A percentile compares a stretch with the other conserved stretches of the same genome.
Conservation (phyloP, 805 yeast genomes). For the Spathaspora arborariae region DNA sequence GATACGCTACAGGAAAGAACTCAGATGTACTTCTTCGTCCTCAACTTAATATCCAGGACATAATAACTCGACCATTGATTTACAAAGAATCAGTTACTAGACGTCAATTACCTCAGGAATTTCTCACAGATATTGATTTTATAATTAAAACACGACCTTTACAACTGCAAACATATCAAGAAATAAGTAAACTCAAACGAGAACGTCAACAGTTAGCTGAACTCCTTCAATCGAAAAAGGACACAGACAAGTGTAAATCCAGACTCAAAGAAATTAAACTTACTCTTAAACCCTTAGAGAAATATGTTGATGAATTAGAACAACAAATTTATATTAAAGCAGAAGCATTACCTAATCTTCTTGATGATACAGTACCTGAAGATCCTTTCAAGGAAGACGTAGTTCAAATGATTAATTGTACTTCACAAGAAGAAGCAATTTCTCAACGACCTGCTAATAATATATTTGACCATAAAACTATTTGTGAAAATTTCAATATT, state of each 20-base stretch:
- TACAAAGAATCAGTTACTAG: constrained; percentile 27
- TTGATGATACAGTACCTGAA: constrained; percentile 46
- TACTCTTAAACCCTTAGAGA: constrained; percentile 24
- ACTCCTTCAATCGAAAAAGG: constrained; percentile 12
- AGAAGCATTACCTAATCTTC: constrained; percentile 59
- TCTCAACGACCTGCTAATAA: constrained; percentile 4
- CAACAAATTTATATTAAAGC: constrained; percentile 35
- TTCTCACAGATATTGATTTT: constrained; percentile 19
- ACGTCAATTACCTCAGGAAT: constrained; percentile 18
- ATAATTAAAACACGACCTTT: constrained; percentile 21
- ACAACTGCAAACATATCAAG: constrained; percentile 19
- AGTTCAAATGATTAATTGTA: constrained; percentile 51
- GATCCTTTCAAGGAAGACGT: constrained; percentile 39
- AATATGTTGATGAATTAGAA: constrained; percentile 24
- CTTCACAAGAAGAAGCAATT: constrained; percentile 22
- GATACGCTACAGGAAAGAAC: constrained; percentile 3
- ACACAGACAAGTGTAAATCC: constrained; percentile 3
- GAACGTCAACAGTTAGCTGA: constrained; percentile 25
- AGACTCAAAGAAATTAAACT: constrained; percentile 22
- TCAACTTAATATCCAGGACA: constrained; percentile 21
- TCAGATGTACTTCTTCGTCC: constrained; percentile 16
- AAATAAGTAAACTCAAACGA: constrained; percentile 23
- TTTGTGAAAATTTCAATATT: constrained; percentile 65
- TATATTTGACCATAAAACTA: constrained; percentile 57
- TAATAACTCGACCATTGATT: constrained; percentile 15